phyloP scores from a whole-genome alignment of 306 rosid genomes.

The Mucuna pruriens region DNA sequence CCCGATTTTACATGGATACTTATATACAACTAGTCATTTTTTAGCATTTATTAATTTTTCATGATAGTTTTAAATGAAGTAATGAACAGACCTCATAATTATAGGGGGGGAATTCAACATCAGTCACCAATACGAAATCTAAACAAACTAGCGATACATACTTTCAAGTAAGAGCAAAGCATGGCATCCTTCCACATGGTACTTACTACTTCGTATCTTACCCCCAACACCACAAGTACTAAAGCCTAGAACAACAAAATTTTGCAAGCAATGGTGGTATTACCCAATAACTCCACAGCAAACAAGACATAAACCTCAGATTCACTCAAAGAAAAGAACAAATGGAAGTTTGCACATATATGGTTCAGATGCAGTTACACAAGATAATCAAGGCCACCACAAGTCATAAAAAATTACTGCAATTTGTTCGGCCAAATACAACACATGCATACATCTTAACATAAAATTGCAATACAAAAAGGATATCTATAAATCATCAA shows the following conservation, averaged over 20 bases:
- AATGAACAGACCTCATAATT: constrained; percentile 8
- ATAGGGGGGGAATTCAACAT: neutral
- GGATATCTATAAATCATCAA: neutral
- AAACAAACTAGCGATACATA: neutral
- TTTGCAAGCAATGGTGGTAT: neutral
- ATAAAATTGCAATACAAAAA: neutral
- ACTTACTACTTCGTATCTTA: neutral
- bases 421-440: constrained; percentile 7
- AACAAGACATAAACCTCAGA: constrained; percentile 14
- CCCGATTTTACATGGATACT: neutral
- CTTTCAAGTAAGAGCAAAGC: constrained; percentile 28
- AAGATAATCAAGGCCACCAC: neutral
- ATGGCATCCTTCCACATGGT: constrained; percentile 12
- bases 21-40: neutral
- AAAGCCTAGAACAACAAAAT: constrained; percentile 12
- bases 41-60: neutral
- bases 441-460: neutral
- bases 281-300: neutral
- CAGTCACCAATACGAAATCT: constrained; percentile 13
- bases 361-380: constrained; percentile 11
- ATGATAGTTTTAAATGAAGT: constrained; percentile 18
- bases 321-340: neutral
- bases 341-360: constrained; percentile 7
- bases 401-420: neutral
- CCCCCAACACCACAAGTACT: neutral